Conservation (phyloP, 225 moss, liverwort and hornwort genomes). For the Pleurozium schreberi region DNA sequence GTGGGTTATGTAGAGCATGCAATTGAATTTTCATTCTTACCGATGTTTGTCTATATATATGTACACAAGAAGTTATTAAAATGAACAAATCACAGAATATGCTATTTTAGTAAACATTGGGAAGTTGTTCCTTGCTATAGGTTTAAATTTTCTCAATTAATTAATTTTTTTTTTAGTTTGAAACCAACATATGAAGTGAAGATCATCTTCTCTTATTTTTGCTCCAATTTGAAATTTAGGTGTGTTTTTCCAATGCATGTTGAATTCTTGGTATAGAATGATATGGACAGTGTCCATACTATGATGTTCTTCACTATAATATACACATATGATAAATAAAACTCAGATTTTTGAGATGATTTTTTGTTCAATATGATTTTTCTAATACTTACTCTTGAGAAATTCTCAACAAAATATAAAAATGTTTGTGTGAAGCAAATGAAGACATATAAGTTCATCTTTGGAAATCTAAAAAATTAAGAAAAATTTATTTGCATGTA, state of each 20-base stretch:
- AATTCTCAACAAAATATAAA: too few species aligned
- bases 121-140: fast-evolving
- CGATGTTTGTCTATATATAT: neutral
- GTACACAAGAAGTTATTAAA: neutral
- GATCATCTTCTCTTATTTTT: neutral
- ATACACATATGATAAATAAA: too few species aligned
- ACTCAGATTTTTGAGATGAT: too few species aligned
- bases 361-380: too few species aligned
- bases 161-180: neutral
- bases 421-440: too few species aligned
- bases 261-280: neutral
- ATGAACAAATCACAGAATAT: neutral
- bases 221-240: neutral
- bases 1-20: neutral
- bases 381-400: too few species aligned
- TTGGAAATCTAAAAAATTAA: too few species aligned
- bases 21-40: neutral
- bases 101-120: neutral
- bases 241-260: neutral
- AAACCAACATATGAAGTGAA: neutral
- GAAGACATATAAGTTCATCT: too few species aligned
- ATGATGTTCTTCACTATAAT: neutral
- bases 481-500: too few species aligned
- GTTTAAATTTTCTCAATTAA: neutral
- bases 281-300: fast-evolving